A percentile compares a stretch with the other conserved stretches of the same genome.
These are phyloP conservation scores for Clathrospora elynae DNA, from an alignment of 2,329 filamentous ascomycete genomes.

Conservation along the genomic window DNA sequence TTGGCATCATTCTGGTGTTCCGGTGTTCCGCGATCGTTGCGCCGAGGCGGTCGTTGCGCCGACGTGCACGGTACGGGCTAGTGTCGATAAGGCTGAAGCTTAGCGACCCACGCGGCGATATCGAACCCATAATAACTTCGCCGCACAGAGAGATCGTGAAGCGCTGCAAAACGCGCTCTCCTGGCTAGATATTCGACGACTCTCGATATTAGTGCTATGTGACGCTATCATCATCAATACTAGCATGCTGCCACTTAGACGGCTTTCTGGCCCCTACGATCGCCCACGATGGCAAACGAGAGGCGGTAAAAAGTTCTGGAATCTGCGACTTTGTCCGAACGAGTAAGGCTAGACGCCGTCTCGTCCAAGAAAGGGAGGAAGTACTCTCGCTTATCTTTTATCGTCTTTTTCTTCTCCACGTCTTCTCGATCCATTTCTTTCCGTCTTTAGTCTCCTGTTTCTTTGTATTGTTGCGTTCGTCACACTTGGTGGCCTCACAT, in stretches of 20 bases:
- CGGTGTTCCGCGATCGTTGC: no score
- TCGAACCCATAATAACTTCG: slow-evolving; percentile 10
- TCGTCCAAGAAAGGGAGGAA: slow-evolving; percentile 14
- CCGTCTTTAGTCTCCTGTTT: slow-evolving; percentile 13
- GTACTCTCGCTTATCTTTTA: slow-evolving; percentile 27
- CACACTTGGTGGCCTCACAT: slow-evolving; percentile 24
- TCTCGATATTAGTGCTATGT: no score
- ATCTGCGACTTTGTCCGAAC: slow-evolving; percentile 32
- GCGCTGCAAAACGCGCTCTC: neutral
- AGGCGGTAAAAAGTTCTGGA: slow-evolving; percentile 42
- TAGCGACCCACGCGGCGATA: slow-evolving; percentile 20
- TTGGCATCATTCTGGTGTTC: no score
- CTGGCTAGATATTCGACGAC: neutral
- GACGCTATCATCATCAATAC: neutral
- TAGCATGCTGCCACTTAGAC: neutral
- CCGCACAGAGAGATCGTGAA: slow-evolving; percentile 3
- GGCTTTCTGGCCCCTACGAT: slow-evolving; percentile 5
- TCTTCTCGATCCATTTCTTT: slow-evolving; percentile 22
- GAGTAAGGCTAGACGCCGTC: slow-evolving; percentile 35
- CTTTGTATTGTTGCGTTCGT: slow-evolving; percentile 5
- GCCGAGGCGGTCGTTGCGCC: no score
- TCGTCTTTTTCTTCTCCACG: slow-evolving; percentile 25
- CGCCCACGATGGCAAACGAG: slow-evolving; percentile 32
- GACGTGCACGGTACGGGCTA: neutral
- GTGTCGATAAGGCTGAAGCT: slow-evolving; percentile 10